phyloP scores from a whole-genome alignment of 441 rosid species.

The Populus tomentosa region DNA sequence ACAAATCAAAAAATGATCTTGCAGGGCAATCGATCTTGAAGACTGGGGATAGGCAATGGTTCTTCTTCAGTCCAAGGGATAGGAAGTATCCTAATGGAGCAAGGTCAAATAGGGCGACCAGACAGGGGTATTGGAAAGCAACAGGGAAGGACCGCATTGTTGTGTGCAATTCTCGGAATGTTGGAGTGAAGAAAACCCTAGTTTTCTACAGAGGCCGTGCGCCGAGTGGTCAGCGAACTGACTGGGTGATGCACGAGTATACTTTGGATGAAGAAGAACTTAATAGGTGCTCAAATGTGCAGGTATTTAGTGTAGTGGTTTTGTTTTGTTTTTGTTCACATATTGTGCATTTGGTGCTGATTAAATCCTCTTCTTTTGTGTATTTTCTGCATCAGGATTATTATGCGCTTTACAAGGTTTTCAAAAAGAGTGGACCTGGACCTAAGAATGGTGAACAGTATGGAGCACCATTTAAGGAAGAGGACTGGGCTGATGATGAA shows the following conservation, averaged over 20 bases:
- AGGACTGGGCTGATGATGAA: constrained; percentile 77
- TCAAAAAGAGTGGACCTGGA: constrained; percentile 87
- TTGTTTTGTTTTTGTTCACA: background rate
- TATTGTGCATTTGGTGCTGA: background rate
- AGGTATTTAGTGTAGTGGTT: constrained; percentile 33
- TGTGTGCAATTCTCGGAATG: constrained; percentile 46
- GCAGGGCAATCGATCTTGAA: constrained; percentile 66
- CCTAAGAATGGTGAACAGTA: constrained; percentile 96
- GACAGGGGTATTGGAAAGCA: constrained; percentile 85
- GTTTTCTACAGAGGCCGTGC: constrained; percentile 85
- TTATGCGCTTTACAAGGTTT: constrained; percentile 81
- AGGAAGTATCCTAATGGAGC: constrained; percentile 85
- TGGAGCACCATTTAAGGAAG: constrained; percentile 92
- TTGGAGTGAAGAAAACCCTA: constrained; percentile 83
- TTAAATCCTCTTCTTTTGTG: background rate
- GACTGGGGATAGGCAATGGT: constrained; percentile 89
- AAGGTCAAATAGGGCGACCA: constrained; percentile 80
- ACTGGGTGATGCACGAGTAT: constrained; percentile 99
- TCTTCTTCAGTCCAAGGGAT: constrained; percentile 75
- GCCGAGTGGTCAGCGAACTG: constrained; percentile 73
- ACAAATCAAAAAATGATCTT: constrained; percentile 6
- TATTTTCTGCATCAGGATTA: constrained; percentile 48
- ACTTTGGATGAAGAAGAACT: constrained; percentile 82
- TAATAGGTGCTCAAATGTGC: constrained; percentile 54
- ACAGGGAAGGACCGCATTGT: constrained; percentile 77